Base-by-base conservation (phyloP, 2,329 filamentous ascomycete genomes). In the Gyromitra esculenta region DNA sequence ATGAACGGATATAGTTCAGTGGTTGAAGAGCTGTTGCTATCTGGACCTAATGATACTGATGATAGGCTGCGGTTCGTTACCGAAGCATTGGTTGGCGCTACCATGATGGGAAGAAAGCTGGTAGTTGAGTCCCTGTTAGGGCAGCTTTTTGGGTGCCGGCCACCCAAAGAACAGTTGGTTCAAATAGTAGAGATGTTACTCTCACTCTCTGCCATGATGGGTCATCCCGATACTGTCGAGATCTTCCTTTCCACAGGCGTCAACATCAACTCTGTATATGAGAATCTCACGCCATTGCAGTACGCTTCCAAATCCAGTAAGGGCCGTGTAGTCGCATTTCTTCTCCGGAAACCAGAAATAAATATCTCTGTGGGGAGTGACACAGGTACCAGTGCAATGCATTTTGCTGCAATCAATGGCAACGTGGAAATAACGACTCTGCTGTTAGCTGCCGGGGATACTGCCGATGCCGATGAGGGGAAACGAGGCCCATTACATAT, bases 171-270 rank as follows among this genome's bases (percentile, higher is more conserved):
- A 21, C 18, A 21, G 18, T 21, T 21, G 18, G 18, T 21, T 21
- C 18, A 21, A 21, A 21, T 21, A 21, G 18, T 21, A 21, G 18
- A 21, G 18, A 21, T 21, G 18, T 21, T 21, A 21, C 43, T 65
- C 25, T 65, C 62, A 37, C 5, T 65, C 9, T 52, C 62, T 18
- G 62, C 62, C 41, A 65, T 7, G 52, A 50, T 52, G 6, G 62
- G 43, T 18, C 62, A 65, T 37, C 3, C 45, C 3, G 25, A 52
- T 1, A 39, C 52, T 37, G 43, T 52, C 21, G 13, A 37, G 43
- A 0, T 37, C 1, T 18, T 65, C 0, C 62, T 65, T n/a, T 5
- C 15, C 4, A 18, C 5, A 15, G 43, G 21, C 8, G 37, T 45
- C n/a, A 1, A 21, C 31, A 15, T 39, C 21, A 65, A 65, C 18